Conservation (phyloP, 2,329 filamentous ascomycete species). For the Alternaria rosae region DNA sequence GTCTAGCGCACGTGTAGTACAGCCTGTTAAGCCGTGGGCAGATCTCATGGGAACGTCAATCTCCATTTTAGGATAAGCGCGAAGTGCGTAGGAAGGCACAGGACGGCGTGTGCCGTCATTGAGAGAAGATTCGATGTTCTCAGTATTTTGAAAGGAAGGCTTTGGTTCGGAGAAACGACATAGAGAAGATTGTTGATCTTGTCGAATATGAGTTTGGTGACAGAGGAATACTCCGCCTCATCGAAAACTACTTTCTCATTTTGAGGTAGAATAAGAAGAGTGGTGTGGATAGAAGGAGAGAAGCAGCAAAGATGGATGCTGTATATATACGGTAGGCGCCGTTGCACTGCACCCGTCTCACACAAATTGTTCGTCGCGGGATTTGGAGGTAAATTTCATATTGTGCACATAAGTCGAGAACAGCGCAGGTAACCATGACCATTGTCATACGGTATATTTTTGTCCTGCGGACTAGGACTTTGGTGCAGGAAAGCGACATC, state of each 20-base stretch:
- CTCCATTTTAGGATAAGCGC: not conserved
- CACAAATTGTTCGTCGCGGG: not conserved
- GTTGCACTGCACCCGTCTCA: not conserved
- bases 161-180: not conserved
- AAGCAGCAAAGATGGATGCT: not conserved
- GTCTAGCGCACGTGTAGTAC: not conserved
- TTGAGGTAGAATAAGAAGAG: not conserved
- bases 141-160: not conserved
- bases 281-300: not conserved
- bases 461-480: not conserved
- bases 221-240: not conserved
- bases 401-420: fast-evolving
- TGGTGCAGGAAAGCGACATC: not conserved
- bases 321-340: not conserved
- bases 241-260: too few species aligned
- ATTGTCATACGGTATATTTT: too few species aligned
- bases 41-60: not conserved
- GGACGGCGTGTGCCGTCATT: not conserved
- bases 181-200: not conserved
- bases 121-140: fast-evolving
- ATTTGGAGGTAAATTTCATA: not conserved
- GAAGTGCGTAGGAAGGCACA: not conserved
- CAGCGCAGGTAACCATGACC: not conserved
- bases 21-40: not conserved
- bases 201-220: not conserved